A percentile compares a stretch with the other conserved stretches of the same genome.
Conservation (phyloP, 73 alveolate genomes). For the Symbiodinium natans region DNA sequence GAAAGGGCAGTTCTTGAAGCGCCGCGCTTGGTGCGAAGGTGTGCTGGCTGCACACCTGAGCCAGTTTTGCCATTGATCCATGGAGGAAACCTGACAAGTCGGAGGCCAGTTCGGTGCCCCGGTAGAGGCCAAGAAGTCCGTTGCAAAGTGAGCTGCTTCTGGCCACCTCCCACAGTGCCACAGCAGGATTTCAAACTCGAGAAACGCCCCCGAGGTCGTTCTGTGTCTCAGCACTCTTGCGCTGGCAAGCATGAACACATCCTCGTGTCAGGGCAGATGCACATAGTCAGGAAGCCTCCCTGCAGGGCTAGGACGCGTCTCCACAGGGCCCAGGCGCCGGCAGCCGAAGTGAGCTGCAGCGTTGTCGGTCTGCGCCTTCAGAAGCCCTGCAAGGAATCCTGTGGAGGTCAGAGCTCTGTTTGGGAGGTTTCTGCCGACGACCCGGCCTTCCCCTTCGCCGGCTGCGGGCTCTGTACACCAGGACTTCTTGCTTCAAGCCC, state of each 20-base stretch:
- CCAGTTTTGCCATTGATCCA: too few species aligned
- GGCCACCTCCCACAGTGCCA: neutral
- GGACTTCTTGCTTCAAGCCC: too few species aligned
- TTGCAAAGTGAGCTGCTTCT: neutral
- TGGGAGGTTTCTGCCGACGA: too few species aligned
- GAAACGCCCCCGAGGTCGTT: neutral
- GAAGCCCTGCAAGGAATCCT: neutral
- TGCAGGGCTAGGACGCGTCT: too few species aligned
- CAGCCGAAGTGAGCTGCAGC: neutral
- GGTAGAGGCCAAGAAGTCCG: neutral
- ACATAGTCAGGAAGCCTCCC: neutral
- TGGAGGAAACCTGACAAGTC: neutral
- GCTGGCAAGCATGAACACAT: neutral
- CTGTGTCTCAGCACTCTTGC: neutral
- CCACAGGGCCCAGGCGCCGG: neutral
- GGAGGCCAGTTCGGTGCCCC: neutral
- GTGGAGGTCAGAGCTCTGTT: neutral
- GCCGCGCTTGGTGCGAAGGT: neutral
- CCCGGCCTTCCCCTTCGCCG: too few species aligned
- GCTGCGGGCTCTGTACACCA: too few species aligned
- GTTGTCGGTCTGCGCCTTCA: neutral
- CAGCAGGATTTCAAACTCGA: neutral
- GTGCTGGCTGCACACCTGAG: neutral
- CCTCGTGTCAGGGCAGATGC: neutral
- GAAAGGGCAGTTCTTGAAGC: too few species aligned